These are phyloP conservation scores for Leptographium flavum DNA, from an alignment of 2,329 filamentous ascomycete species.

Conservation along the genomic window DNA sequence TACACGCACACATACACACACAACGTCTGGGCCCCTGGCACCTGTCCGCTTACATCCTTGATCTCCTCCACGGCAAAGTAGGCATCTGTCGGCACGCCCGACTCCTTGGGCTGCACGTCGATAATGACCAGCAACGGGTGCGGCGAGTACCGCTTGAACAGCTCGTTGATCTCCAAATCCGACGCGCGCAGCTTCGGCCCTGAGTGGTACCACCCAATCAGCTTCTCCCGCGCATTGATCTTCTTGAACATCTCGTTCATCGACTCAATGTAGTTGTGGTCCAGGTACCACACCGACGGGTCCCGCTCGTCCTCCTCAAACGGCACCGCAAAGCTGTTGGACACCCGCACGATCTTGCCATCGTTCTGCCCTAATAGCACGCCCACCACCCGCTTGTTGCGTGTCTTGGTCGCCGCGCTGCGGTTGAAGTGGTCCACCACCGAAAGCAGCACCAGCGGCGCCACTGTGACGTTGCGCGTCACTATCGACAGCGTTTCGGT, in stretches of 20 bases:
- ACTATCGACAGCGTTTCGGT: constrained; percentile 93
- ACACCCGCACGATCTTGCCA: constrained; percentile 89
- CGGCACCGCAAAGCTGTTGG: constrained; percentile 96
- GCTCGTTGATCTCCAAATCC: constrained; percentile 96
- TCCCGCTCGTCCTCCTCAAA: constrained; percentile 99
- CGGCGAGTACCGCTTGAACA: constrained; percentile 97
- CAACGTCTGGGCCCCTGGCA: too few relatives aligned
- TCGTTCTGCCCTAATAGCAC: constrained; percentile 92
- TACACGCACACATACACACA: constrained; percentile 4
- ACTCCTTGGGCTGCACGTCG: constrained; percentile 95
- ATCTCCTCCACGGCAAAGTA: constrained; percentile 99
- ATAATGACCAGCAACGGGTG: constrained; percentile 95
- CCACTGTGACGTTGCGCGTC: constrained; percentile 88
- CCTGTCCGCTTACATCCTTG: constrained; percentile 63
- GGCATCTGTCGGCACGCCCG: constrained; percentile 92
- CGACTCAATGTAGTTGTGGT: constrained; percentile 98
- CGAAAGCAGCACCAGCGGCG: constrained; percentile 92
- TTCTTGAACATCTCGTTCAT: constrained; percentile 99
- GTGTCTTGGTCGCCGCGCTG: constrained; percentile 72
- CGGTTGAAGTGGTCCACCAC: constrained; percentile 98
- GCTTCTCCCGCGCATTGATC: constrained; percentile 95
- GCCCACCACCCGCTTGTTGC: constrained; percentile 77
- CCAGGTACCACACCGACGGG: constrained; percentile 95
- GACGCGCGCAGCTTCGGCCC: constrained; percentile 93
- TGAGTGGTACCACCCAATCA: constrained; percentile 99